These are phyloP conservation scores for Peronosclerospora sorghi DNA, from an alignment of 352 stramenopile species.

Conservation along the genomic window DNA sequence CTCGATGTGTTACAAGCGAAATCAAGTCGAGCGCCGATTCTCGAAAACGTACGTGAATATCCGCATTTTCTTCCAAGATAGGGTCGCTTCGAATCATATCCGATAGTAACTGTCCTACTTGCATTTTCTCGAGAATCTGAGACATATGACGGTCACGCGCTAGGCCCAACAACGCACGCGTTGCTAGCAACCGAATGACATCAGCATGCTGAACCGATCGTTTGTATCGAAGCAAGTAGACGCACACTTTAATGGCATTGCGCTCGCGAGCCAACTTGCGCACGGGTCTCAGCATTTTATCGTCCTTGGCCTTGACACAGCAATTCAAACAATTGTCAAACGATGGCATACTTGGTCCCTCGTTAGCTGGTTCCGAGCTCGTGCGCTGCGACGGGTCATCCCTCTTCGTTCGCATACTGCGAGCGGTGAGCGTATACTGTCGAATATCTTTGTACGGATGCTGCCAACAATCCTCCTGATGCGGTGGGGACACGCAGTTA, in stretches of 20 bases:
- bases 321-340: constrained; percentile 23
- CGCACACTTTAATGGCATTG: constrained; percentile 82
- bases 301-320: constrained; percentile 47
- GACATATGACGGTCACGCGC: constrained; percentile 82
- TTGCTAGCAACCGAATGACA: constrained; percentile 71
- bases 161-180: constrained; percentile 67
- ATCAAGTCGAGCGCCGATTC: too few relatives aligned
- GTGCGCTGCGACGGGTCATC: constrained; percentile 14
- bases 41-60: too few relatives aligned
- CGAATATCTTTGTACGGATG: constrained; percentile 78
- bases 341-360: constrained; percentile 1
- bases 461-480: constrained; percentile 74
- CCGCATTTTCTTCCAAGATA: too few relatives aligned
- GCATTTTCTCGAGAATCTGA: constrained; percentile 87
- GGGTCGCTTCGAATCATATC: constrained; percentile 80
- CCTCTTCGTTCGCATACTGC: constrained; percentile 52
- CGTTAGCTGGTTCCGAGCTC: constrained; percentile 3
- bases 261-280: constrained; percentile 63
- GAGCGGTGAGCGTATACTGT: constrained; percentile 61
- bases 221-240: constrained; percentile 82
- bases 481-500: constrained; percentile 71
- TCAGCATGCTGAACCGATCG: constrained; percentile 80
- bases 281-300: constrained; percentile 56
- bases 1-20: too few relatives aligned
- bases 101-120: constrained; percentile 72